Conservation (phyloP, 2,329 filamentous ascomycete genomes). For the Xylariales sp. region DNA sequence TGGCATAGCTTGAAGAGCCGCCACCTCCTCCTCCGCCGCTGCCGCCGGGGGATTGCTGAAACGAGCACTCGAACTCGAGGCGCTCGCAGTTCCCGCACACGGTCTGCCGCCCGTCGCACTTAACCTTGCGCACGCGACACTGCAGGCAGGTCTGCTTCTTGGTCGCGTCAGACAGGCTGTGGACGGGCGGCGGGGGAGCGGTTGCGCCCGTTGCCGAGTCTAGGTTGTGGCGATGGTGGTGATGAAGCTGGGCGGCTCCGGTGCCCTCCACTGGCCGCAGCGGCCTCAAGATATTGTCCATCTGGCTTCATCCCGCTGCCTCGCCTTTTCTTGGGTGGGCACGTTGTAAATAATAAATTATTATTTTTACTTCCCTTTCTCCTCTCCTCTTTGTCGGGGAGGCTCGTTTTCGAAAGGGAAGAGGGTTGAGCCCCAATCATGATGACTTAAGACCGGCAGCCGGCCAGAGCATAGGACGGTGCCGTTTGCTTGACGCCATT, state of each 20-base stretch:
- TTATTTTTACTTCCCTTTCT: neutral
- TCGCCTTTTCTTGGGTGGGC: neutral
- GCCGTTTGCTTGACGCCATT: slow-evolving; percentile 6
- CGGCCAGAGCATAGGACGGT: too few species aligned
- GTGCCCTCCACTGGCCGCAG: slow-evolving; percentile 6
- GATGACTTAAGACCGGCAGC: slow-evolving; percentile 5
- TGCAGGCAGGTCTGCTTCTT: slow-evolving; percentile 15
- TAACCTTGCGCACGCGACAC: slow-evolving; percentile 16
- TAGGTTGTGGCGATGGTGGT: neutral
- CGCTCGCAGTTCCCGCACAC: slow-evolving; percentile 28
- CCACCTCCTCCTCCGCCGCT: too few species aligned
- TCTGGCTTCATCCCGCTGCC: neutral
- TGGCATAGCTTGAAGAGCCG: too few species aligned
- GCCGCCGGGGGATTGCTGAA: slow-evolving; percentile 19
- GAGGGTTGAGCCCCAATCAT: slow-evolving; percentile 1
- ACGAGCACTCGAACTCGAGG: slow-evolving; percentile 28
- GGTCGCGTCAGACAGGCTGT: neutral
- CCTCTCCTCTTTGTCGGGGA: neutral
- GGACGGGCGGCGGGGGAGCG: neutral
- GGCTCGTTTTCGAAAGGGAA: neutral
- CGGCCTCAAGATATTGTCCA: slow-evolving; percentile 7
- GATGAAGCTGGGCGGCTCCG: too few species aligned
- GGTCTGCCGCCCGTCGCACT: slow-evolving; percentile 24
- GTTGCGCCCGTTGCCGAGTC: neutral
- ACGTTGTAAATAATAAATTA: neutral